Conservation (phyloP, 768 basidiomycete genomes). For the Inosperma sp. region DNA sequence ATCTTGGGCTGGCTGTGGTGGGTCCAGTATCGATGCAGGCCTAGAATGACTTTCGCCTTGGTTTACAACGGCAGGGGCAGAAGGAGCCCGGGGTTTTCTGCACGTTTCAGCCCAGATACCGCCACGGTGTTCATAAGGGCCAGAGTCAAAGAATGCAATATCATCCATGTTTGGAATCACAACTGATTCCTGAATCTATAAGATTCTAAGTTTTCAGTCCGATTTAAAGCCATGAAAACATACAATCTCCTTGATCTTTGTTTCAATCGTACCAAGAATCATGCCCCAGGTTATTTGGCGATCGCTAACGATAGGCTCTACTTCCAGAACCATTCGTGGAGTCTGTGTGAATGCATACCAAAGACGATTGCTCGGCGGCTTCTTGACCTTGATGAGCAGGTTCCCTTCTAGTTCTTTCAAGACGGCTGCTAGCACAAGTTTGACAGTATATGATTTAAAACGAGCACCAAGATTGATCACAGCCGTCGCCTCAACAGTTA, state of each 20-base stretch:
- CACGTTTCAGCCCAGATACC: constrained; percentile 85
- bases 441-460: constrained; percentile 87
- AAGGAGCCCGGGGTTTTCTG: constrained; percentile 20
- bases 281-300: constrained; percentile 92
- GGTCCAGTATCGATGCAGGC: constrained; percentile 32
- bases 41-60: constrained; percentile 32
- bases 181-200: constrained; percentile 86
- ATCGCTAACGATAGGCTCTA: constrained; percentile 92
- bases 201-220: neutral
- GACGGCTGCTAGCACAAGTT: constrained; percentile 83
- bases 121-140: constrained; percentile 59
- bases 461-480: constrained; percentile 78
- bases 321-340: constrained; percentile 83
- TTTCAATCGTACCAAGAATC: constrained; percentile 87
- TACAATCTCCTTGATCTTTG: constrained; percentile 84
- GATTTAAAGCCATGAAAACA: constrained; percentile 18
- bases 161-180: constrained; percentile 99
- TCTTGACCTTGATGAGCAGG: constrained; percentile 81
- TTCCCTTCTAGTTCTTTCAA: constrained; percentile 90
- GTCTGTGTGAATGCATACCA: constrained; percentile 95
- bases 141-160: constrained; percentile 89
- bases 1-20: neutral
- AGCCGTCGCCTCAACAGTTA: constrained; percentile 86
- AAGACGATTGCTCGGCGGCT: constrained; percentile 91
- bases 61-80: constrained; percentile 13